These are phyloP conservation scores for Coemansia sp. DNA, from an alignment of 192 early-diverging fungal species.

Conservation along the genomic window DNA sequence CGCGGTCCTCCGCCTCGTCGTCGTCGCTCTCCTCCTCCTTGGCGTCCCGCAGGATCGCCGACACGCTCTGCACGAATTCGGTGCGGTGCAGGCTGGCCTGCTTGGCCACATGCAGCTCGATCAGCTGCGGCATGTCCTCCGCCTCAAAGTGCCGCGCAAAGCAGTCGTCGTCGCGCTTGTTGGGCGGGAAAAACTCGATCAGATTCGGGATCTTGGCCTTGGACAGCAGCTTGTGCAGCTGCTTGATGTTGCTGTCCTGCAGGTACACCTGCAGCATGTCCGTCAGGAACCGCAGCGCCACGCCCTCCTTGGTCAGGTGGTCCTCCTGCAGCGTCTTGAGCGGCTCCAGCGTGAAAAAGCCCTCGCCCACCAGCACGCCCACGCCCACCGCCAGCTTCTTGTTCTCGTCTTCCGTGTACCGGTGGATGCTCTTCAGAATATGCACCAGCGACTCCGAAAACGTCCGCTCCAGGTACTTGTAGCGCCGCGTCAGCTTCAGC, in stretches of 20 bases:
- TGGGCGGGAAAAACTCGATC: slow-evolving; percentile 88
- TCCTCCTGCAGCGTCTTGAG: slow-evolving; percentile 83
- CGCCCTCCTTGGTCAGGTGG: slow-evolving; percentile 91
- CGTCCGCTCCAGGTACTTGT: slow-evolving; percentile 87
- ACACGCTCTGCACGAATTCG: slow-evolving; percentile 59
- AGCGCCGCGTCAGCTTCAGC: slow-evolving; percentile 85
- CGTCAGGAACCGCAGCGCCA: slow-evolving; percentile 80
- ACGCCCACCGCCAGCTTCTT: slow-evolving; percentile 76
- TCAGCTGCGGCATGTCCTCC: slow-evolving; percentile 85
- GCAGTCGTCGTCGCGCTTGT: slow-evolving; percentile 84
- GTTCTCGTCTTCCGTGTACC: slow-evolving; percentile 74
- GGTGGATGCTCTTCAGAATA: slow-evolving; percentile 87
- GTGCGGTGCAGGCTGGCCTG: slow-evolving; percentile 67
- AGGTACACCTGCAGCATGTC: slow-evolving; percentile 78
- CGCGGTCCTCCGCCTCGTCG: slow-evolving; percentile 12
- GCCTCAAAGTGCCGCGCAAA: slow-evolving; percentile 90
- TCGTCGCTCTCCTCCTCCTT: slow-evolving; percentile 16
- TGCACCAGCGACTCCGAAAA: slow-evolving; percentile 85
- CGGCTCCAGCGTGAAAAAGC: slow-evolving; percentile 68
- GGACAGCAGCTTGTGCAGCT: slow-evolving; percentile 69
- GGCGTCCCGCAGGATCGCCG: slow-evolving; percentile 59
- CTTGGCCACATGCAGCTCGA: slow-evolving; percentile 74
- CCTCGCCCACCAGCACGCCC: slow-evolving; percentile 68
- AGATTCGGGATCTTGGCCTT: slow-evolving; percentile 68
- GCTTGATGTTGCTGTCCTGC: slow-evolving; percentile 70